phyloP scores from a whole-genome alignment of 805 yeast species.

The Metschnikowia peoriensis region DNA sequence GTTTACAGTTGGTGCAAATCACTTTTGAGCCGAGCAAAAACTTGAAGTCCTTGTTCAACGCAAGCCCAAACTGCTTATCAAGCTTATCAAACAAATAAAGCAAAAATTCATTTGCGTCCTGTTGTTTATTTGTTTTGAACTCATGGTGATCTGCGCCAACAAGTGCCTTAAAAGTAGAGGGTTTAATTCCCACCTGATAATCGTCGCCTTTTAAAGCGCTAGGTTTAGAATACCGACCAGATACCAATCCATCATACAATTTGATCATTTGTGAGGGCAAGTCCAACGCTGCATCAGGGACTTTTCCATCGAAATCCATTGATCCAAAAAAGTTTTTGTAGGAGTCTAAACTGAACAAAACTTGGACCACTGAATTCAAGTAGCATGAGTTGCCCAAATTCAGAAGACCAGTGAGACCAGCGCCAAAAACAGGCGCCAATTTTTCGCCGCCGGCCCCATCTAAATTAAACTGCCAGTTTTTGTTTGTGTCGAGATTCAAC shows the following conservation, averaged over 20 bases:
- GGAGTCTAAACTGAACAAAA: constrained; percentile 49
- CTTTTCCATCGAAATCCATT: constrained; percentile 27
- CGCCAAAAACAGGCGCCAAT: constrained; percentile 66
- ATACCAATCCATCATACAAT: constrained; percentile 71
- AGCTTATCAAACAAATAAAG: constrained; percentile 62
- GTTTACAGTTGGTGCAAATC: constrained; percentile 54
- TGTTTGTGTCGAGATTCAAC: constrained; percentile 86
- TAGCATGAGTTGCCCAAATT: constrained; percentile 95
- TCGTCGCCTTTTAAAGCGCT: constrained; percentile 41
- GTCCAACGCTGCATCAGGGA: constrained; percentile 56
- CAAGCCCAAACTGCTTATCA: constrained; percentile 44
- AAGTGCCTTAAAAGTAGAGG: constrained; percentile 69
- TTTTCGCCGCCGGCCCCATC: constrained; percentile 67
- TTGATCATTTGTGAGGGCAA: constrained; percentile 75
- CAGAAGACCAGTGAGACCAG: constrained; percentile 77
- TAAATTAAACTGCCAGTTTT: constrained; percentile 90
- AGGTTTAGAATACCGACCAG: constrained; percentile 72
- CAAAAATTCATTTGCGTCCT: constrained; percentile 92
- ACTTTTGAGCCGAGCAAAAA: constrained; percentile 66
- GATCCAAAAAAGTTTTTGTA: constrained; percentile 41
- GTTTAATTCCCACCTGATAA: constrained; percentile 76
- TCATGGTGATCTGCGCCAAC: constrained; percentile 80
- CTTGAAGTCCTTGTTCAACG: constrained; percentile 58
- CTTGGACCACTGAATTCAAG: constrained; percentile 76
- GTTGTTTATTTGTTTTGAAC: constrained; percentile 84